These are phyloP conservation scores for Lachnellula cervina DNA, from an alignment of 2,329 filamentous ascomycete genomes.

Conservation along the genomic window DNA sequence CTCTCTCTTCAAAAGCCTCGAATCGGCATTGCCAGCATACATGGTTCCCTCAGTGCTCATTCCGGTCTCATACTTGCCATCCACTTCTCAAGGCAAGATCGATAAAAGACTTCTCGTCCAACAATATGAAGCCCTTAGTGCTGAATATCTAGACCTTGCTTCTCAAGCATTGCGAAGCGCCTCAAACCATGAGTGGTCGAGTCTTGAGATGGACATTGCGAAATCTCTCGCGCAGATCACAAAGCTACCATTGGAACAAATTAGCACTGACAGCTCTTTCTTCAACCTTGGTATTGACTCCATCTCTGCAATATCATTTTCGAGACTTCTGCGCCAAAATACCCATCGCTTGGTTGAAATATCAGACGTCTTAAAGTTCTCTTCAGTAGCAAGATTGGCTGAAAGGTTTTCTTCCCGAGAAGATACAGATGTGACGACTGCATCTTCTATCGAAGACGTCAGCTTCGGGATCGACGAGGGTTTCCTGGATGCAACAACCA, in stretches of 20 bases:
- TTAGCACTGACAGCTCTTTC: constrained; percentile 66
- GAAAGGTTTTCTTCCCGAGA: constrained; percentile 23
- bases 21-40: constrained; percentile 59
- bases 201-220: constrained; percentile 52
- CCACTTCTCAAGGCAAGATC: constrained; percentile 70
- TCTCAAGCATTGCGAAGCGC: constrained; percentile 13
- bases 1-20: constrained; percentile 50
- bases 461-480: constrained; percentile 23
- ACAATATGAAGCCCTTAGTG: constrained; percentile 43
- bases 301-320: constrained; percentile 69
- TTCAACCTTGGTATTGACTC: constrained; percentile 79
- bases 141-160: constrained; percentile 39
- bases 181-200: constrained; percentile 40
- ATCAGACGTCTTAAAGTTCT: constrained; percentile 63
- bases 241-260: constrained; percentile 37
- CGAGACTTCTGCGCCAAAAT: constrained; percentile 47
- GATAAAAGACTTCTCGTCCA: constrained; percentile 52
- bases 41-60: constrained; percentile 76
- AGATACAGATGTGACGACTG: background rate
- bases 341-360: constrained; percentile 53
- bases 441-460: background rate
- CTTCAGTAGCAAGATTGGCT: constrained; percentile 60
- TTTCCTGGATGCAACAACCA: constrained; percentile 16
- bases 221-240: constrained; percentile 49
- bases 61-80: constrained; percentile 63